Conservation (phyloP, 495 filamentous ascomycete species). For the Xylaria bambusicola region DNA sequence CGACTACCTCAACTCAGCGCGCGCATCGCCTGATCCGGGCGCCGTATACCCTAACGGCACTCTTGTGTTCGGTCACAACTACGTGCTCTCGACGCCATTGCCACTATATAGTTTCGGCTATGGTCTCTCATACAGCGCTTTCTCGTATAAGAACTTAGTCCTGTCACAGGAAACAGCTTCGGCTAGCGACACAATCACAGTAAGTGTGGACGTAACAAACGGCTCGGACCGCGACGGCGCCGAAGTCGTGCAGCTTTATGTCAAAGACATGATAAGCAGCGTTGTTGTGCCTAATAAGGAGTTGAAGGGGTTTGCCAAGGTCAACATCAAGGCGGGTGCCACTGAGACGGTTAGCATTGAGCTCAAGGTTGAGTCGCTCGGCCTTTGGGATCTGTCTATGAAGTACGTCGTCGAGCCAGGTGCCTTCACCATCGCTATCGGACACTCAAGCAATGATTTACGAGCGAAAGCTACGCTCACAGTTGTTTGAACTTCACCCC, state of each 20-base stretch:
- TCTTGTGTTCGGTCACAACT: conserved; percentile 64
- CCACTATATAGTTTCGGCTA: conserved; percentile 70
- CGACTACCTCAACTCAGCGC: conserved; percentile 69
- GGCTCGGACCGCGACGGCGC: conserved; percentile 56
- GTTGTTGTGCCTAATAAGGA: conserved; percentile 65
- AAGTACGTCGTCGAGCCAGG: conserved; percentile 72
- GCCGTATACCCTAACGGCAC: conserved; percentile 54
- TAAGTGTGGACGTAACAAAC: conserved; percentile 61
- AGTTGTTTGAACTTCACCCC: conserved; percentile 34
- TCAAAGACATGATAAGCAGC: conserved; percentile 61
- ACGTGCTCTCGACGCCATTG: conserved; percentile 59
- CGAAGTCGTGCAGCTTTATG: conserved; percentile 71
- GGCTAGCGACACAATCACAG: conserved; percentile 50
- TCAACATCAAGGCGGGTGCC: conserved; percentile 59
- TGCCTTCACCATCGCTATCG: conserved; percentile 60
- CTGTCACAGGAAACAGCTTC: conserved; percentile 49
- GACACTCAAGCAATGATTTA: conserved; percentile 58
- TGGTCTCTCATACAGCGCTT: conserved; percentile 66
- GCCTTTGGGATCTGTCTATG: conserved; percentile 62
- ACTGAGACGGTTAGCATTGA: conserved; percentile 59
- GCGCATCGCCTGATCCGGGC: conserved; percentile 53
- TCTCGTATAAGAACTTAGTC: conserved; percentile 53
- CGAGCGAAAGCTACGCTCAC: conserved; percentile 57
- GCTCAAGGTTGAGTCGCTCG: conserved; percentile 53
- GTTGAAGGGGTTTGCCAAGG: conserved; percentile 71